Evolutionary conservation across 2,329 filamentous ascomycete species (phyloP).

Genomic region (Fusarium sp.): DNA sequence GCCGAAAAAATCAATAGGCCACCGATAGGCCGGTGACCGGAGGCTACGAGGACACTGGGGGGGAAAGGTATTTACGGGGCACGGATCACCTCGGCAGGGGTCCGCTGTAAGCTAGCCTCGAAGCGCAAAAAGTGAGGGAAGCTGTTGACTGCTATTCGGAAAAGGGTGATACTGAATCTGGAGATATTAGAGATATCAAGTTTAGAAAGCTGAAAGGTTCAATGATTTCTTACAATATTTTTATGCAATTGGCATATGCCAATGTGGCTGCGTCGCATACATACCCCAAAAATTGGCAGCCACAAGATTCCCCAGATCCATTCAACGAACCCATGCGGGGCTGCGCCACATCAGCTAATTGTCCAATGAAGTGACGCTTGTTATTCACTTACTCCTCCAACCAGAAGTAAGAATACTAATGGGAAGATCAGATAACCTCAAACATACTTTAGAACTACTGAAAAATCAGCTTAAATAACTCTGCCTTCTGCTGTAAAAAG

Average conservation of each 20-base stretch:
- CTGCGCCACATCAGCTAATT: conserved; percentile 29
- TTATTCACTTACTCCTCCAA: conserved; percentile 20
- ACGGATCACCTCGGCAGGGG: conserved; percentile 46
- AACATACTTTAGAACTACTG: neutral
- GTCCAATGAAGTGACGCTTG: conserved; percentile 33
- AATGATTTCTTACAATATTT: too few relatives aligned
- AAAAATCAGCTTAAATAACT: neutral
- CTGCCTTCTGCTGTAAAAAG: neutral
- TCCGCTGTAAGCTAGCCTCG: conserved; percentile 11
- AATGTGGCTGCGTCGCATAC: neutral
- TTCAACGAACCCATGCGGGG: conserved; percentile 35
- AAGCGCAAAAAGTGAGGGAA: too few relatives aligned
- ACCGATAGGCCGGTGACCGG: conserved; percentile 49
- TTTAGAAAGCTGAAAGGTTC: too few relatives aligned
- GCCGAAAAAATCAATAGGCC: conserved; percentile 50
- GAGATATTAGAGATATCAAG: too few relatives aligned
- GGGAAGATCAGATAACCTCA: neutral
- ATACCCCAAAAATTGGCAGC: conserved; percentile 1
- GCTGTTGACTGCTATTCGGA: too few relatives aligned
- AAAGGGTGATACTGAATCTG: too few relatives aligned
- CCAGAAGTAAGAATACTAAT: neutral
- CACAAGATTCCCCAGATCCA: conserved; percentile 42
- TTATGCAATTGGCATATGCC: neutral
- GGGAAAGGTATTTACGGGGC: conserved; percentile 22
- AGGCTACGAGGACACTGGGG: conserved; percentile 32